Evolutionary conservation across 495 filamentous ascomycete species (phyloP), one percentile per base, ranked within the genome.

Genomic region (Penicillium diatomitis): DNA sequence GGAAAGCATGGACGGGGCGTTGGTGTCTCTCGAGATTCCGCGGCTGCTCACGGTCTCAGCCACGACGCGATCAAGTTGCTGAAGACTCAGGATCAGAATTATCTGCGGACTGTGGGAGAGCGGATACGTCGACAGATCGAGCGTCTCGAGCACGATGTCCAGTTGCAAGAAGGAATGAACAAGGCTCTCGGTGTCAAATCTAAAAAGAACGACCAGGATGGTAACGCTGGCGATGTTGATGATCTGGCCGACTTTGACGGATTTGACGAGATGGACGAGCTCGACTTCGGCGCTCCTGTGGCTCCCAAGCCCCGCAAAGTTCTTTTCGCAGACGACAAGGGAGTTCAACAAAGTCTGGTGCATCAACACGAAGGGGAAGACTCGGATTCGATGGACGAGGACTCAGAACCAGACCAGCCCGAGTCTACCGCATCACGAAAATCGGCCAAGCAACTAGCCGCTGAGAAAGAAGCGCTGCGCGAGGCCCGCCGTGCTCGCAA

Each of bases 51-150:
- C 5, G 62, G 71, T 9, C 64, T 88, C 46, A 75, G 71, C 49
- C 61, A 74, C 38, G 87, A 94, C 48, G 81, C 83, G 11, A 86
- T 92, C 28, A 83, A 88, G 60, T 65, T 96, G 56, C 79, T 95
- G 52, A 98, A 98, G 79, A 97, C 94, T 39, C 94, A 98, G 71
- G 92, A 98, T 71, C 73, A 85, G 32, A 90, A 86, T 6, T 97
- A 97, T 61, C 59, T 98, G 29, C 73, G 88, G 56, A 89, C 79
- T 31, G 74, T 81, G 53, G 66, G 75, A 47, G 79, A 84, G 58
- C 67, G 73, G 58, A 73, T 79, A 28, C 71, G 78, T 54, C 72
- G 74, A 53, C 74, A 82, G 56, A 71, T 82, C 44, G 76, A 84
- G 67, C 72, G 70, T 56, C 46, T 81, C 46, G 79, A 83, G 67